Percentiles rank a stretch among this genome's conserved stretches.
These are phyloP conservation scores for Plenodomus tracheiphilus DNA, from an alignment of 2,329 filamentous ascomycete genomes.

Conservation along the genomic window DNA sequence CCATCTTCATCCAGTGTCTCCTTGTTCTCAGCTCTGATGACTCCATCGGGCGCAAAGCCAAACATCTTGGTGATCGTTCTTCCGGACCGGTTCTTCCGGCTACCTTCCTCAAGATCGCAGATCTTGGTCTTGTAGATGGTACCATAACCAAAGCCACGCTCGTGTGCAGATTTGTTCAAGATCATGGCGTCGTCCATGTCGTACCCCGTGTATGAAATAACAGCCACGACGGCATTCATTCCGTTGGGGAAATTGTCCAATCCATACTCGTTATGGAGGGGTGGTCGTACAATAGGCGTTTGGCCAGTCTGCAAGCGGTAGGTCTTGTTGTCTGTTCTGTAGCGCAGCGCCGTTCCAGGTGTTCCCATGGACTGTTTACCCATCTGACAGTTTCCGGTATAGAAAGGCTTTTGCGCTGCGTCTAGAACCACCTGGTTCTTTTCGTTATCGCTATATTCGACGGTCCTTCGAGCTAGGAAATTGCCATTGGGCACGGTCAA, in stretches of 20 bases:
- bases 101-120: conserved; percentile 79
- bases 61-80: conserved; percentile 80
- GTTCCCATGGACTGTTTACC: conserved; percentile 99
- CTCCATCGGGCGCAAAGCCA: conserved; percentile 80
- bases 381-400: conserved; percentile 58
- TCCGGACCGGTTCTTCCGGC: conserved; percentile 64
- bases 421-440: conserved; percentile 8
- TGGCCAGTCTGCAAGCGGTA: conserved; percentile 95
- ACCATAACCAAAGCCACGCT: conserved; percentile 92
- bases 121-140: conserved; percentile 99
- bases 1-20: conserved; percentile 84
- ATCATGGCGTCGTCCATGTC: conserved; percentile 99
- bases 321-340: conserved; percentile 95
- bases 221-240: conserved; percentile 91
- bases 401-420: conserved; percentile 11
- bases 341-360: conserved; percentile 78
- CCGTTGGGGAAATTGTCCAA: conserved; percentile 98
- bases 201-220: conserved; percentile 98
- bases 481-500: conserved; percentile 6
- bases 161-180: conserved; percentile 94
- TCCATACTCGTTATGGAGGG: conserved; percentile 92
- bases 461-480: conserved; percentile 5
- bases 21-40: conserved; percentile 71
- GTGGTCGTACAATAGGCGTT: conserved; percentile 88
- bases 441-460: conserved; percentile 6